These are phyloP conservation scores for Candida gorgasii DNA, from an alignment of 805 yeast species.

Conservation along the genomic window DNA sequence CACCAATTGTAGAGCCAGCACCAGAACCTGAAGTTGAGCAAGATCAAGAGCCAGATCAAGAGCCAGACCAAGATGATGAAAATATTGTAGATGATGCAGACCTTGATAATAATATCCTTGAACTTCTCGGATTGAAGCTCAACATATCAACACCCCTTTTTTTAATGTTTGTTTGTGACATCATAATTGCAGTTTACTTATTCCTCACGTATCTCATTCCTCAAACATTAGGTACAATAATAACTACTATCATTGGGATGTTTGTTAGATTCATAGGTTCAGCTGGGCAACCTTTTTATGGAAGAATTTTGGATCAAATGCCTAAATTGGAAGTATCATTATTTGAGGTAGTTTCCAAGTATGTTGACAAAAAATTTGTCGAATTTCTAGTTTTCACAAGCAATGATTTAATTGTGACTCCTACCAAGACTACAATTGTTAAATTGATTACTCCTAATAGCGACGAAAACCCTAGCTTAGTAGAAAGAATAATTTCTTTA, in stretches of 20 bases:
- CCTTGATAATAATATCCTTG: slow-evolving; percentile 28
- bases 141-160: slow-evolving; percentile 37
- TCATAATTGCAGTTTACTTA: slow-evolving; percentile 36
- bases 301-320: background rate
- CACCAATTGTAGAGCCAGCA: too few relatives aligned
- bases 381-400: slow-evolving; percentile 16
- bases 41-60: background rate
- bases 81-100: slow-evolving; percentile 13
- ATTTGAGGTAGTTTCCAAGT: background rate
- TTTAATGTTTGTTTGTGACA: slow-evolving; percentile 32
- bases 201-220: slow-evolving; percentile 50
- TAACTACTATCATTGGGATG: slow-evolving; percentile 1
- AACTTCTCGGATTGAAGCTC: slow-evolving; percentile 35
- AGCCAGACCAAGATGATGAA: background rate
- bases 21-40: background rate
- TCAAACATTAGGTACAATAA: slow-evolving; percentile 42
- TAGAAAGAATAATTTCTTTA: slow-evolving; percentile 40
- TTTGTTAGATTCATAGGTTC: background rate
- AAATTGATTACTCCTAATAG: slow-evolving; percentile 18
- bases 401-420: slow-evolving; percentile 19
- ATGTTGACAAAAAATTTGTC: slow-evolving; percentile 14
- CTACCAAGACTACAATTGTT: slow-evolving; percentile 17
- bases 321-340: background rate
- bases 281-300: background rate
- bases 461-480: slow-evolving; percentile 26